Base-by-base conservation (phyloP, 2,329 filamentous ascomycete genomes). In the Colletotrichum agaves region DNA sequence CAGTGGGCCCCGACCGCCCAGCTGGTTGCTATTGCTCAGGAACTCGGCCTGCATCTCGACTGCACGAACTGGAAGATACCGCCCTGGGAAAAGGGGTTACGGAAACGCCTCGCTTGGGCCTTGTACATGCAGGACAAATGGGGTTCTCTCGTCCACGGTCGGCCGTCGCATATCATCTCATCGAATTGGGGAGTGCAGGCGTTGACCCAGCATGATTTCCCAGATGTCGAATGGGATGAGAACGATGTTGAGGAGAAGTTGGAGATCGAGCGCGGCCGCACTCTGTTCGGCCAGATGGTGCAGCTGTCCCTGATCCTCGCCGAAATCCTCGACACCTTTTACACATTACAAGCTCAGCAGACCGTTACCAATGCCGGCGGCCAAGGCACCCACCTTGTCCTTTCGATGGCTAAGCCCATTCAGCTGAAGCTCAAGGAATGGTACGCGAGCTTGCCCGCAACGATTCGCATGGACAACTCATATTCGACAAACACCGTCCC, bases 61-160 rank as follows among this genome's bases (percentile, higher is more conserved):
- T 97, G 93, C 80, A 88, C 91, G 5, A 84, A 85, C 59, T 97
- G 94, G 94, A 93, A 93, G 69, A 95, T 97, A 61, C 93, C 94
- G 31, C 85, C 86, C 0, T 97, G 94, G 93, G 94, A 97, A 78
- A 91, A 92, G 72, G 92, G 93, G 0, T 78, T 97, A 66, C 87
- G 94, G 69, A 96, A 95, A 77, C 88, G 94, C 55, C 86, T 97
- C 46, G 93, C 93, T 1, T 97, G 94, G 94, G 94, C 93, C 2
- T 79, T 97, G 57, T 97, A 96, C 77, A 95, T 97, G 91, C 93
- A 97, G 79, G 94, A 98, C 79, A 97, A 87, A 78, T 97, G 94
- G 94, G 93, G 92, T 15, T 90, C 93, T 2, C 83, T 97, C 19
- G 90, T 96, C 23, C 92, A 97, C 74, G 93, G 93, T 52, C 90